phyloP scores from a whole-genome alignment of 2,329 filamentous ascomycete genomes.

The Emergomyces orientalis region DNA sequence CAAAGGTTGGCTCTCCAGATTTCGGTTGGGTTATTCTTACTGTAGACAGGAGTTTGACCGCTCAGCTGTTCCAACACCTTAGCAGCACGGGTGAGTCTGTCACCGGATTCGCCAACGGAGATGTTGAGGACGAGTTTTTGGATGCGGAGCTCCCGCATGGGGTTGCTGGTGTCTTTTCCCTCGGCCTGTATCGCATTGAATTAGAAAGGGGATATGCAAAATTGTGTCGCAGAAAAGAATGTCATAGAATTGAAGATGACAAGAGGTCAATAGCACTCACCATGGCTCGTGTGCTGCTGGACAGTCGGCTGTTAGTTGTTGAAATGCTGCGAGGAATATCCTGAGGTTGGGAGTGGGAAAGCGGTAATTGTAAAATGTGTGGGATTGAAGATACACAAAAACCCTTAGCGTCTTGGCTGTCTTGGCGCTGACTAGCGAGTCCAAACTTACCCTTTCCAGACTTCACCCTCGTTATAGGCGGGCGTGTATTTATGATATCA shows the following conservation, averaged over 20 bases:
- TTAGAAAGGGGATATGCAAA: slow-evolving; percentile 13
- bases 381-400: slow-evolving; percentile 27
- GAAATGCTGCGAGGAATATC: slow-evolving; percentile 3
- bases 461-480: not conserved
- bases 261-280: slow-evolving; percentile 28
- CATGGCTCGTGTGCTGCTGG: slow-evolving; percentile 38
- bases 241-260: slow-evolving; percentile 15
- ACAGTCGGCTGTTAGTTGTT: slow-evolving; percentile 25
- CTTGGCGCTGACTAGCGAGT: slow-evolving; percentile 26
- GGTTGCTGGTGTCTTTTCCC: slow-evolving; percentile 85
- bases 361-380: slow-evolving; percentile 13
- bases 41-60: slow-evolving; percentile 99
- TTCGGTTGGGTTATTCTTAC: slow-evolving; percentile 40
- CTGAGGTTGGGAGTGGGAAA: slow-evolving; percentile 4
- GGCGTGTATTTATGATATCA: not conserved
- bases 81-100: slow-evolving; percentile 98
- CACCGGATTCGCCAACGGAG: slow-evolving; percentile 99
- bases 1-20: not conserved
- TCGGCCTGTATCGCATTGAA: slow-evolving; percentile 50
- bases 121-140: slow-evolving; percentile 99
- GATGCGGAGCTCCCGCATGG: slow-evolving; percentile 99
- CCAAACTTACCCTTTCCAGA: slow-evolving; percentile 17
- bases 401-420: slow-evolving; percentile 31
- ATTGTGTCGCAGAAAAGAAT: not conserved
- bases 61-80: slow-evolving; percentile 99